Base-by-base conservation (phyloP, 1,284 basidiomycete genomes). In the Trichosporon faecale region DNA sequence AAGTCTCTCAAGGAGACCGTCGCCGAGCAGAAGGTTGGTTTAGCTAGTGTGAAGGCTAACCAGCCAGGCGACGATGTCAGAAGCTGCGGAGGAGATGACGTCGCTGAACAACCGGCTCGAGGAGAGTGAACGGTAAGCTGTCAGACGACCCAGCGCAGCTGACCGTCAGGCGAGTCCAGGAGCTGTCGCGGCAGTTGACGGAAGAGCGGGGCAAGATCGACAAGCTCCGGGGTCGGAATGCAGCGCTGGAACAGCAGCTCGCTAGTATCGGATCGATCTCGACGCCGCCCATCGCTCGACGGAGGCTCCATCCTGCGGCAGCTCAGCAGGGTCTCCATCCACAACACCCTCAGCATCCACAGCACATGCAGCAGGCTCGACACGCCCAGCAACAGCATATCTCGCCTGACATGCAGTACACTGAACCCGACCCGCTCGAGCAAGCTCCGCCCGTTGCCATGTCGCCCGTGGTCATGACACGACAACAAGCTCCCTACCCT, bases 1-100 rank as follows among this genome's bases (percentile, higher is more conserved):
- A 66, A 60, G 2, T 46, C 37, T 2, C 66, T 67, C 25, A 46
- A 55, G 12, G 31, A 60, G 2, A 66, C 55, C 44, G 65, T 71
- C 21, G 31, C 7, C 0, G 55, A 70, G 14, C 52, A 66, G 18
- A 49, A 70, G 65, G 72, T 70, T 61, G 16, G 69, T 55, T 3
- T n/a, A 21, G 3, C 5, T 18, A 6, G 4, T 11, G 14, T 8
- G 16, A 6, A 8, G 1, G 18, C 29, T 61, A 4, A 61, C 29
- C 27, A 69, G 61, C 9, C 18, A 12, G 23, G 27, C 21, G 6
- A 65, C 57, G 8, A 61, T 61, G 57, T 31, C 29, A 9, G 57
- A 61, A n/a, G 57, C 57, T n/a, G 57, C 57, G n/a, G 66, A 57
- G 2, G 46, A 66, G 35, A 44, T 46, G 27, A 25, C 46, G 3